Percentiles rank a stretch among this genome's conserved stretches.
phyloP scores from a whole-genome alignment of 257 asterid genomes.

The Verbena officinalis region DNA sequence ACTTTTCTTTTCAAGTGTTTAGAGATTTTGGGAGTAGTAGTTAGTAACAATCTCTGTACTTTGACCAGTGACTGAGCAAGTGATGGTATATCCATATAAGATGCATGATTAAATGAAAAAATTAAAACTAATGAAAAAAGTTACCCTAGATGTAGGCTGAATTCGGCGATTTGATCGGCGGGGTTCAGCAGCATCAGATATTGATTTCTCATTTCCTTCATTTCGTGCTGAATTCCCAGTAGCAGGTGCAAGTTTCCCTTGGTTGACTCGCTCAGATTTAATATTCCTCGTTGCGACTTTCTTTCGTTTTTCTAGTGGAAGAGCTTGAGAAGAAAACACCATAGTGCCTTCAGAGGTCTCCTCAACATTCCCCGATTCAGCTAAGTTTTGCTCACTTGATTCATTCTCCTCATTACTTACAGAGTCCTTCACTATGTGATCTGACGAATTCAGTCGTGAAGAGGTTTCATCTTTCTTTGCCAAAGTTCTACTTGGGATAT shows the following conservation, averaged over 20 bases:
- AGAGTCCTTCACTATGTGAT: conserved; percentile 37
- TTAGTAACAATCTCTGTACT: neutral
- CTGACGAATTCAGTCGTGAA: conserved; percentile 47
- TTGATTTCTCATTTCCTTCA: conserved; percentile 46
- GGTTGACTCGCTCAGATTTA: conserved; percentile 57
- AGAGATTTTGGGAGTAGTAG: too few relatives aligned
- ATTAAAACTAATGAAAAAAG: neutral
- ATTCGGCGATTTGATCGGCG: conserved; percentile 95
- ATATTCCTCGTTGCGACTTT: conserved; percentile 45
- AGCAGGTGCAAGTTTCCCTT: conserved; percentile 51
- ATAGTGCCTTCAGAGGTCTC: conserved; percentile 48
- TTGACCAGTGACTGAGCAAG: conserved; percentile 7
- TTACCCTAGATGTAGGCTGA: conserved; percentile 99
- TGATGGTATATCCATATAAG: conserved; percentile 1
- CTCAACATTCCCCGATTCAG: conserved; percentile 46
- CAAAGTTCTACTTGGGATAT: conserved; percentile 56
- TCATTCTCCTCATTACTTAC: conserved; percentile 54
- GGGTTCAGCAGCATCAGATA: conserved; percentile 65
- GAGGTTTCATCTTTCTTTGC: conserved; percentile 55
- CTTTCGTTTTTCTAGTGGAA: conserved; percentile 44
- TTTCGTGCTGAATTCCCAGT: conserved; percentile 47
- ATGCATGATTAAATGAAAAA: neutral
- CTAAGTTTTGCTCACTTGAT: conserved; percentile 43
- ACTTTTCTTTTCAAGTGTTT: too few relatives aligned
- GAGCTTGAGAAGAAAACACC: conserved; percentile 55